Evolutionary conservation across 2,329 filamentous ascomycete species (phyloP).

Genomic region (Coniochaeta sp.): DNA sequence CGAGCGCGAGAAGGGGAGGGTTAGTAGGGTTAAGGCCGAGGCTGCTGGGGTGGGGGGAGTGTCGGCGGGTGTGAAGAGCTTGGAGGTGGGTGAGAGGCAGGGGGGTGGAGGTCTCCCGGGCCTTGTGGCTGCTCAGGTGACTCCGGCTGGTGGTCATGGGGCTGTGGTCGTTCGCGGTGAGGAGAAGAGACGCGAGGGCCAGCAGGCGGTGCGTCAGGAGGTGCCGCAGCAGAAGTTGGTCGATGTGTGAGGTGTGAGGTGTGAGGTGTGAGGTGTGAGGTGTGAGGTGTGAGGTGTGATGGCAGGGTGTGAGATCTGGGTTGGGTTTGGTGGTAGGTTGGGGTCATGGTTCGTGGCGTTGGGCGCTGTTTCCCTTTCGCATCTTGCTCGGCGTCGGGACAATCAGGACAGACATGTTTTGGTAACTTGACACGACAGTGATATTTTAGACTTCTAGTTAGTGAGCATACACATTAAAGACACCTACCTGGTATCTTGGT

Average conservation of each 20-base stretch:
- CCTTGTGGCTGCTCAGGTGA: background rate
- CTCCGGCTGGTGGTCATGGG: background rate
- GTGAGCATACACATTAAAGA: no score
- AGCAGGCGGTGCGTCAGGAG: background rate
- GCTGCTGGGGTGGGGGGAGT: background rate
- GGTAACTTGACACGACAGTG: no score
- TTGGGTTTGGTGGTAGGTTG: no score
- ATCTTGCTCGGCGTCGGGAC: no score
- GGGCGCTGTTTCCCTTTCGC: background rate
- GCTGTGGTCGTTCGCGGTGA: background rate
- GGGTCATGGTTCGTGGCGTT: no score
- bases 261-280: background rate
- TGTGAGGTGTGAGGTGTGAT: background rate
- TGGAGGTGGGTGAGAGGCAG: background rate
- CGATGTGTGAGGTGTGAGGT: constrained; percentile 3
- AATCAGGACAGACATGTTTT: no score
- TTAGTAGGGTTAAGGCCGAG: background rate
- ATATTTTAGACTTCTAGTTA: no score
- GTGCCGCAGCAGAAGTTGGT: background rate
- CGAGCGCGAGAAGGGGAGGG: background rate
- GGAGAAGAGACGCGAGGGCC: background rate
- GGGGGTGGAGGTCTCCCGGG: background rate
- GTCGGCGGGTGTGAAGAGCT: background rate
- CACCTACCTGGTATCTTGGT: no score
- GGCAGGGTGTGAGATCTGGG: background rate